phyloP scores from a whole-genome alignment of 768 basidiomycete genomes.

The Hydnum rufescens region DNA sequence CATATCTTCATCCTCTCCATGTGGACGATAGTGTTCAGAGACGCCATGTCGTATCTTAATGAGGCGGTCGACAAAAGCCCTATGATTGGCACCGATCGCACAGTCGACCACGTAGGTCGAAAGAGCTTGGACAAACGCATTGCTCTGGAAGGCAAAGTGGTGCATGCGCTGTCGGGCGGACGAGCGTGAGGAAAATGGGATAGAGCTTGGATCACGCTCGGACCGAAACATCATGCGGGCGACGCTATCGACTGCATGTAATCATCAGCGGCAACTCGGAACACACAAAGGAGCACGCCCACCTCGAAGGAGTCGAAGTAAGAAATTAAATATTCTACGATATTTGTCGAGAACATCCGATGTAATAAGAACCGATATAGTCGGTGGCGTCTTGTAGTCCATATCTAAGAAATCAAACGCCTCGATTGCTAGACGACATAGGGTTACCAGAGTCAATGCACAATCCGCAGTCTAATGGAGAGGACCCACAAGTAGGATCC shows the following conservation, averaged over 20 bases:
- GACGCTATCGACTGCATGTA: slow-evolving; percentile 41
- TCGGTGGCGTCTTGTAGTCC: slow-evolving; percentile 74
- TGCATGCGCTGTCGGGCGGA: slow-evolving; percentile 34
- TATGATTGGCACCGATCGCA: slow-evolving; percentile 63
- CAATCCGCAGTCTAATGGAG: slow-evolving; percentile 26
- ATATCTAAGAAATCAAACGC: slow-evolving; percentile 81
- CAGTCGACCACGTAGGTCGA: slow-evolving; percentile 57
- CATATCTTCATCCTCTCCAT: slow-evolving; percentile 4
- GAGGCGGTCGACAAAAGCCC: slow-evolving; percentile 29
- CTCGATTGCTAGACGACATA: neutral
- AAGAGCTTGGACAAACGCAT: slow-evolving; percentile 48
- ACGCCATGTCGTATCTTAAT: slow-evolving; percentile 7
- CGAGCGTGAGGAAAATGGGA: slow-evolving; percentile 32
- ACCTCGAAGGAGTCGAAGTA: slow-evolving; percentile 67
- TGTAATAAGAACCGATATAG: slow-evolving; percentile 54
- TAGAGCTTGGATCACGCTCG: slow-evolving; percentile 19
- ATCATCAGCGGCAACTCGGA: slow-evolving; percentile 11
- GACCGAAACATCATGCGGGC: slow-evolving; percentile 45
- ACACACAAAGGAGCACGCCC: slow-evolving; percentile 15
- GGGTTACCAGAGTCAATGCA: neutral
- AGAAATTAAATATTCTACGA: slow-evolving; percentile 61
- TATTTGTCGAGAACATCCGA: slow-evolving; percentile 62
- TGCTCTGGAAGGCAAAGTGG: slow-evolving; percentile 53
- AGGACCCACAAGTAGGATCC: slow-evolving; percentile 52
- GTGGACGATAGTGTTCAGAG: slow-evolving; percentile 14